Evolutionary conservation across 2,329 filamentous ascomycete species (phyloP).

Genomic region (Monosporascus sp.): DNA sequence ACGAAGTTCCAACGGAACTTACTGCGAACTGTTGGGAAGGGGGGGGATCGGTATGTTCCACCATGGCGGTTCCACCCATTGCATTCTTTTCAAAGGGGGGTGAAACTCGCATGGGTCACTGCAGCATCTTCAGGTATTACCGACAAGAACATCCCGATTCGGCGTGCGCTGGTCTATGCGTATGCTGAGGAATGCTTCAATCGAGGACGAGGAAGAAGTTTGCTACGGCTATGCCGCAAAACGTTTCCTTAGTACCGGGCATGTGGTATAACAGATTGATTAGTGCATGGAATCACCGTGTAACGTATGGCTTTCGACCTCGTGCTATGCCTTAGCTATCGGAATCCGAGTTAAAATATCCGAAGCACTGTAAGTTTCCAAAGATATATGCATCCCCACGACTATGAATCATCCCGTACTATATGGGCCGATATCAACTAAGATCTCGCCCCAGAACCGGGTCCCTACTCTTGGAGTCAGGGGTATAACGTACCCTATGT

Average conservation of each 20-base stretch:
- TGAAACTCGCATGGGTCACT: conserved; percentile 7
- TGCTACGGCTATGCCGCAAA: not conserved
- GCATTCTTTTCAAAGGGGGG: conserved; percentile 5
- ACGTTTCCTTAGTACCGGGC: not conserved
- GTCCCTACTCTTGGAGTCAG: too few relatives aligned
- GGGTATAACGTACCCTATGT: too few relatives aligned
- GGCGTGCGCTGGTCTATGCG: conserved; percentile 5
- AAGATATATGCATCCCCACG: too few relatives aligned
- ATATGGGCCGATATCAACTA: too few relatives aligned
- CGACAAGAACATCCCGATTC: conserved; percentile 7
- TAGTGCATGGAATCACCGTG: not conserved
- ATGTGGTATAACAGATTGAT: not conserved
- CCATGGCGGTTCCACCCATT: conserved; percentile 10
- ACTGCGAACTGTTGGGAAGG: conserved; percentile 1
- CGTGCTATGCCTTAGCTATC: too few relatives aligned
- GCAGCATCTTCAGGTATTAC: conserved; percentile 3
- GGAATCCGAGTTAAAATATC: too few relatives aligned
- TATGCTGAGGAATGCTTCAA: not conserved
- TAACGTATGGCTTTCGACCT: too few relatives aligned
- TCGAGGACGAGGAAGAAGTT: not conserved
- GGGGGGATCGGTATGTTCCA: conserved; percentile 11
- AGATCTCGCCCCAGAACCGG: too few relatives aligned
- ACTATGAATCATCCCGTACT: too few relatives aligned
- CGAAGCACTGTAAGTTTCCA: too few relatives aligned
- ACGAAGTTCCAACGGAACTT: conserved; percentile 33